Base-by-base conservation (phyloP, 2,329 filamentous ascomycete genomes). In the Diaporthe ampelina region DNA sequence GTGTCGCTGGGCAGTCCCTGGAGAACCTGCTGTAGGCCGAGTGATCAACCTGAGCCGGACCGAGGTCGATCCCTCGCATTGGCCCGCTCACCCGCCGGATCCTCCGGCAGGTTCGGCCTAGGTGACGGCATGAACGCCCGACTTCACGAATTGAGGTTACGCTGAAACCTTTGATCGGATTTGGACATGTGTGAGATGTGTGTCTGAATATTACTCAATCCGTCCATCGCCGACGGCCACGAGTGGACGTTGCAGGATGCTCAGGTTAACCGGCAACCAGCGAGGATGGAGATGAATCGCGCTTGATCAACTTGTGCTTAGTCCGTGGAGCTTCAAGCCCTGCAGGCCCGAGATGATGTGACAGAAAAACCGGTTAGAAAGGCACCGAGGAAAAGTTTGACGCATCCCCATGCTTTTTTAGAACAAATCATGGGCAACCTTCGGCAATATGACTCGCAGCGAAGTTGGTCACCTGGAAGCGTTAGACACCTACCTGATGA, bases 281-380 rank as follows among this genome's bases (percentile, higher is more conserved):
- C 63, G 45, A 61, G 29, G 43, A 52, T 63, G 35, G 69, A 63
- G 69, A 72, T 72, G 69, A 63, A 43, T 72, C 69, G 69, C 43
- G 69, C 69, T 52, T 45, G 45, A 21, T 58, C 19, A 59, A 43
- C 32, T 21, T 7, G 7, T 26, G 32, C 45, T 26, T 54, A 43
- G 56, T 61, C 56, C 69, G 58, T 72, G 69, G 57, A 63, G 57
- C 63, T 67, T 35, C 24, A 52, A 52, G 57, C 57, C 69, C 69
- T 72, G 69, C 69, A 72, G 24, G 56, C 54, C 69, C 45, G 69
- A 72, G 48, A 54, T 72, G 69, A 72, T 61, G 69, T 72, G 69
- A 70, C 57, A 37, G 57, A 50, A 61, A 59, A 61, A 72, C 56
- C 69, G 69, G 69, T 52, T 72, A 45, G 26, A 63, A 24, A 71